Evolutionary conservation across 768 basidiomycete genomes (phyloP), one percentile per base, ranked within the genome.

Genomic region (Lyophyllum semitale): DNA sequence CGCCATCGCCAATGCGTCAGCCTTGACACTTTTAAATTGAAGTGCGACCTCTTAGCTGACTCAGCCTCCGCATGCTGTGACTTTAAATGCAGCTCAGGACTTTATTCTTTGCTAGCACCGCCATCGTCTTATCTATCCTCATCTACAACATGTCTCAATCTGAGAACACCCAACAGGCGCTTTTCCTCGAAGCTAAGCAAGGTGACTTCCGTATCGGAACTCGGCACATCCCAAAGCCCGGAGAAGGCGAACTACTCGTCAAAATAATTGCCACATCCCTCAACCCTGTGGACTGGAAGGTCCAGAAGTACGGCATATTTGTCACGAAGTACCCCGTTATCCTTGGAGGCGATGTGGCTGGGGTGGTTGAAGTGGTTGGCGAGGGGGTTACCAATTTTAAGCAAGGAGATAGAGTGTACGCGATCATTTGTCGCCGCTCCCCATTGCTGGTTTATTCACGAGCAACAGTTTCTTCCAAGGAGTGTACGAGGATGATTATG

Each of bases 271-370:
- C 76, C 0, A 61, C 68, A 8, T 75, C 71, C 1, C 70, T 84
- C 3, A 81, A 83, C 61, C 83, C 82, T 17, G 54, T 76, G 38
- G 84, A 84, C 57, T 80, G 80, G 66, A 81, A 80, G 63, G 71
- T 82, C 29, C 79, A 77, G 54, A 74, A 67, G 42, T 69, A 69
- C 43, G 74, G 71, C 0, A 51, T 71, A 17, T 74, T 76, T 46
- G 62, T 77, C 37, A 68, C 72, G 22, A 58, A 70, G n/a, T 84
- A 70, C 56, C 84, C 80, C 13, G 73, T 76, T 12, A 68, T 84
- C 1, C 55, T 79, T 0, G 84, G 84, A 0, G 67, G 64, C 7
- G 83, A 85, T 51, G 66, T 73, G 30, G 78, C 84, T 37, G 84
- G 84, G 4, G 73, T 76, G 1, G 77, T 85, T 6, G 77, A 74